Conservation (phyloP, 2,329 filamentous ascomycete genomes). For the Cladosporium sp. region DNA sequence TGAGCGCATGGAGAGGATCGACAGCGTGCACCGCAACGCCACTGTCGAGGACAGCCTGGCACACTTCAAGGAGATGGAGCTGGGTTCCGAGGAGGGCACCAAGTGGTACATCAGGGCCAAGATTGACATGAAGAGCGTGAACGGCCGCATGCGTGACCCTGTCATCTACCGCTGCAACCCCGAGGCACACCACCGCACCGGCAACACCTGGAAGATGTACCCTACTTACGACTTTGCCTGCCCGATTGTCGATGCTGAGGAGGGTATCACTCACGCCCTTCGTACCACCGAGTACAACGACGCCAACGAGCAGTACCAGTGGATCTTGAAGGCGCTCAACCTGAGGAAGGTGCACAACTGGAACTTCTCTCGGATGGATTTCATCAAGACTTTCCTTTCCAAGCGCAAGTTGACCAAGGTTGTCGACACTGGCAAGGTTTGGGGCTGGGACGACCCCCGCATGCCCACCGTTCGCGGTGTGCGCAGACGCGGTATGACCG, state of each 20-base stretch:
- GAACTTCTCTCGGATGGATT: slow-evolving; percentile 82
- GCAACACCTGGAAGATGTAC: slow-evolving; percentile 76
- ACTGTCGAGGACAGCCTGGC: slow-evolving; percentile 77
- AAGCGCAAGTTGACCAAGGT: slow-evolving; percentile 84
- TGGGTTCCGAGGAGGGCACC: slow-evolving; percentile 69
- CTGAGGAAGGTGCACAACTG: slow-evolving; percentile 76
- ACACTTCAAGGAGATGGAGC: slow-evolving; percentile 91
- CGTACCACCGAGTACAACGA: slow-evolving; percentile 84
- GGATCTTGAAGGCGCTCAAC: slow-evolving; percentile 71
- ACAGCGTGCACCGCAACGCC: slow-evolving; percentile 74
- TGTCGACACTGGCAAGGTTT: slow-evolving; percentile 69
- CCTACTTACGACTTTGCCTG: slow-evolving; percentile 85
- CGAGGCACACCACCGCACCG: slow-evolving; percentile 69
- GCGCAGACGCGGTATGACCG: slow-evolving; percentile 70
- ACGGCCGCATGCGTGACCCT: slow-evolving; percentile 93
- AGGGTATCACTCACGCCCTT: slow-evolving; percentile 78
- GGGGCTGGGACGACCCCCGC: slow-evolving; percentile 81
- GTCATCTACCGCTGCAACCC: slow-evolving; percentile 95
- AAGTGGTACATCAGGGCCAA: slow-evolving; percentile 92
- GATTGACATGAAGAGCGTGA: slow-evolving; percentile 84
- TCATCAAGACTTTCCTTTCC: slow-evolving; percentile 74
- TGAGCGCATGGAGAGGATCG: slow-evolving; percentile 77
- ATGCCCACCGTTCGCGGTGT: slow-evolving; percentile 83
- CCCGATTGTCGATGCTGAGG: slow-evolving; percentile 72
- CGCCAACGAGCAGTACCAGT: slow-evolving; percentile 80